Evolutionary conservation across 2,329 filamentous ascomycete species (phyloP).

Genomic region (Beauveria brongniartii): DNA sequence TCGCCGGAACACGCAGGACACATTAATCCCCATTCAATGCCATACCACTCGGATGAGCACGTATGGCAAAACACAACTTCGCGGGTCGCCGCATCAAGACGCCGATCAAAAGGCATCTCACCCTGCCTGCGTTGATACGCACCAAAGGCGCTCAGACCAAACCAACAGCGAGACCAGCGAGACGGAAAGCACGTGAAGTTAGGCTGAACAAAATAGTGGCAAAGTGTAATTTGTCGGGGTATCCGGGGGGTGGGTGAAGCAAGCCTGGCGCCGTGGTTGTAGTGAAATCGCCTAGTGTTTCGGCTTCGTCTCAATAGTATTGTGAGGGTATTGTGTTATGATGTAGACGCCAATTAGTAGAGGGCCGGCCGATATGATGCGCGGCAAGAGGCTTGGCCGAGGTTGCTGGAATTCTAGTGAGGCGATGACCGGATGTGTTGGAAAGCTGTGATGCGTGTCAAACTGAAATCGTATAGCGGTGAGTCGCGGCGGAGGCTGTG

Average conservation of each 20-base stretch:
- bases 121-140: conserved; percentile 42
- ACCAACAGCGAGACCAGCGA: conserved; percentile 48
- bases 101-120: conserved; percentile 27
- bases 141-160: conserved; percentile 48
- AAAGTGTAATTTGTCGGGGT: neutral
- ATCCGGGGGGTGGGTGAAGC: neutral
- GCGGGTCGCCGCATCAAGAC: conserved; percentile 44
- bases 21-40: conserved; percentile 55
- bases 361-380: neutral
- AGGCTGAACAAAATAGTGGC: conserved; percentile 28
- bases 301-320: neutral
- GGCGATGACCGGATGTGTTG: neutral
- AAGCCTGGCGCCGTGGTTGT: neutral
- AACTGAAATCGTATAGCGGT: neutral
- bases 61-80: conserved; percentile 82
- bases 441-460: conserved; percentile 1
- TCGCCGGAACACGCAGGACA: conserved; percentile 76
- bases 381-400: neutral
- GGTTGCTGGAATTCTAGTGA: neutral
- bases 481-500: neutral
- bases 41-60: conserved; percentile 75
- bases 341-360: neutral
- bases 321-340: neutral
- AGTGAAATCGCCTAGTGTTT: neutral
- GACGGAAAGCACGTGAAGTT: conserved; percentile 48